Conservation (phyloP, 2,329 filamentous ascomycete species). For the Stagonosporopsis vannaccii region DNA sequence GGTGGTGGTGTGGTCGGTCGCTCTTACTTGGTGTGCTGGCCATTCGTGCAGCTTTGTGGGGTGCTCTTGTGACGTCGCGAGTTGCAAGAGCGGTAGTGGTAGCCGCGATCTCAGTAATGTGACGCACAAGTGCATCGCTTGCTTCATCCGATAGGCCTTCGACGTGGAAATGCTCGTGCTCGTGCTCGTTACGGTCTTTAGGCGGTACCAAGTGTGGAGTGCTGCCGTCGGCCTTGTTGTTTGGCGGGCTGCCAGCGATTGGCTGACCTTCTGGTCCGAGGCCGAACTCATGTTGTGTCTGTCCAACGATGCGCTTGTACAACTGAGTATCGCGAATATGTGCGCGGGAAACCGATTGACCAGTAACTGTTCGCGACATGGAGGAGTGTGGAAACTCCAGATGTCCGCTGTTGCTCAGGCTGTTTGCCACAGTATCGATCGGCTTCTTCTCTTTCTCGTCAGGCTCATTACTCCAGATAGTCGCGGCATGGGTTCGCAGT, state of each 20-base stretch:
- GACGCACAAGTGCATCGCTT: conserved; percentile 79
- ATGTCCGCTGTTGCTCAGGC: conserved; percentile 41
- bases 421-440: conserved; percentile 48
- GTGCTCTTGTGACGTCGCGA: conserved; percentile 70
- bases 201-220: conserved; percentile 49
- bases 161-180: conserved; percentile 56
- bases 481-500: conserved; percentile 90
- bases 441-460: conserved; percentile 57
- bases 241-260: conserved; percentile 44
- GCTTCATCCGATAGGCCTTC: conserved; percentile 82
- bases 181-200: conserved; percentile 43
- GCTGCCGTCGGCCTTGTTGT: conserved; percentile 33
- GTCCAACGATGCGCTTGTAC: conserved; percentile 91
- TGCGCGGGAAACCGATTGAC: conserved; percentile 37
- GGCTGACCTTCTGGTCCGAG: conserved; percentile 64
- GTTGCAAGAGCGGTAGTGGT: conserved; percentile 88
- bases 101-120: conserved; percentile 92
- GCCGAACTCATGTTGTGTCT: conserved; percentile 85
- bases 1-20: conserved; percentile 50
- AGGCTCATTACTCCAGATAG: conserved; percentile 90
- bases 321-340: conserved; percentile 88
- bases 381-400: conserved; percentile 40
- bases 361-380: conserved; percentile 41
- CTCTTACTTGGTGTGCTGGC: conserved; percentile 42
- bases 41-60: conserved; percentile 59